phyloP scores from a whole-genome alignment of 2,329 filamentous ascomycete species.

The Penicillium brasilianum region DNA sequence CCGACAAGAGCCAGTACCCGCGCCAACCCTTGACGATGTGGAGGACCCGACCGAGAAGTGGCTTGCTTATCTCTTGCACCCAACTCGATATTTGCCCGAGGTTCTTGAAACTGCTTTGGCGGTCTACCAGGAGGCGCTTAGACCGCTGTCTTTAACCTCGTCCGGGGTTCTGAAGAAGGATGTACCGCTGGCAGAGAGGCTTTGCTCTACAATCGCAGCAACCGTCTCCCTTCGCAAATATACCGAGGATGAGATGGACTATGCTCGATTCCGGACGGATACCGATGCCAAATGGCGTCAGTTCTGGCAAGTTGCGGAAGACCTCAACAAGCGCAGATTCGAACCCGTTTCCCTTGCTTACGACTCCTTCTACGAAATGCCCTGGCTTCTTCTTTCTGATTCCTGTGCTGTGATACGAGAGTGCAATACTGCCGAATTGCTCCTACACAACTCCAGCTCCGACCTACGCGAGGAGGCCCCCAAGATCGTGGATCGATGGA shows the following conservation, averaged over 20 bases:
- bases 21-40: conserved; percentile 66
- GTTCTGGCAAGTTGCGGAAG: conserved; percentile 83
- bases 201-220: conserved; percentile 73
- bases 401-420: conserved; percentile 77
- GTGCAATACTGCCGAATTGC: conserved; percentile 76
- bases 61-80: conserved; percentile 81
- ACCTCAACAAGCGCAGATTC: conserved; percentile 82
- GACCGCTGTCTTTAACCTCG: conserved; percentile 42
- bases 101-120: conserved; percentile 82
- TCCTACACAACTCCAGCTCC: conserved; percentile 69
- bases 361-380: conserved; percentile 71
- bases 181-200: conserved; percentile 72
- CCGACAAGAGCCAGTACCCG: conserved; percentile 58
- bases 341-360: conserved; percentile 80
- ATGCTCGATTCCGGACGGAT: conserved; percentile 73
- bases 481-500: conserved; percentile 49
- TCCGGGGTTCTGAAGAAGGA: conserved; percentile 52
- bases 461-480: conserved; percentile 45
- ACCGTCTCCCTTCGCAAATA: conserved; percentile 69
- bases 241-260: conserved; percentile 70
- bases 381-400: conserved; percentile 86
- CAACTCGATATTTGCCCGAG: conserved; percentile 77
- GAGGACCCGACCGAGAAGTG: conserved; percentile 80
- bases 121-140: conserved; percentile 74
- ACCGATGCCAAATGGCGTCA: conserved; percentile 85